Evolutionary conservation across 2,329 filamentous ascomycete genomes (phyloP).

Genomic region (Fusarium setosum): DNA sequence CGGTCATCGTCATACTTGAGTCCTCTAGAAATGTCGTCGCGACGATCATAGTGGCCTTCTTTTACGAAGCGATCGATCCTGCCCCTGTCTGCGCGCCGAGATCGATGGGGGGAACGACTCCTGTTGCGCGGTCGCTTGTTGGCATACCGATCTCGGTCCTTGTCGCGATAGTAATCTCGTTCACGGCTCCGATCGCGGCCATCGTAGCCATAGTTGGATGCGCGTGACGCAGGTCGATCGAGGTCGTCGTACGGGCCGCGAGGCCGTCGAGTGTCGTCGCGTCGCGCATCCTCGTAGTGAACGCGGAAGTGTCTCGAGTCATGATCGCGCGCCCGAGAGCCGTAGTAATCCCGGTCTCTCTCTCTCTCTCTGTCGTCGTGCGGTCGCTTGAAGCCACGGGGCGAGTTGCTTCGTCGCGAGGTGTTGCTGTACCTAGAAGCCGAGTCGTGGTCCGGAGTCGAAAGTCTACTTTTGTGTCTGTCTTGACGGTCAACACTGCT

Average conservation of each 20-base stretch:
- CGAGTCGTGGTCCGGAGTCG: constrained; percentile 66
- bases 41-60: constrained; percentile 44
- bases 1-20: constrained; percentile 59
- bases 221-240: constrained; percentile 61
- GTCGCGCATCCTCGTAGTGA: constrained; percentile 69
- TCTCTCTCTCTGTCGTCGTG: constrained; percentile 69
- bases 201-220: constrained; percentile 58
- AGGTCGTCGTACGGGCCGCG: constrained; percentile 67
- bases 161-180: constrained; percentile 54
- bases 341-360: constrained; percentile 55
- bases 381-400: constrained; percentile 74
- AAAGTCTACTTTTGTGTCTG: constrained; percentile 77
- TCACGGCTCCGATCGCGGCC: constrained; percentile 56
- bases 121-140: constrained; percentile 68
- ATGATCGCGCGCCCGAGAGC: constrained; percentile 58
- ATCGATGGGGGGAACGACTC: constrained; percentile 61
- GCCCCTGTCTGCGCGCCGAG: constrained; percentile 51
- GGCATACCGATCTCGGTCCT: constrained; percentile 56
- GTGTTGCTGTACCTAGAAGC: constrained; percentile 55
- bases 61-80: constrained; percentile 49
- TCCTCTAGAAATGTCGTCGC: constrained; percentile 32
- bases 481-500: constrained; percentile 91
- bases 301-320: constrained; percentile 71
- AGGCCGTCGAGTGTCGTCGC: constrained; percentile 59
- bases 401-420: constrained; percentile 66